Evolutionary conservation across 192 early-diverging fungal species (phyloP).

Genomic region (Entomortierella chlamydospora): DNA sequence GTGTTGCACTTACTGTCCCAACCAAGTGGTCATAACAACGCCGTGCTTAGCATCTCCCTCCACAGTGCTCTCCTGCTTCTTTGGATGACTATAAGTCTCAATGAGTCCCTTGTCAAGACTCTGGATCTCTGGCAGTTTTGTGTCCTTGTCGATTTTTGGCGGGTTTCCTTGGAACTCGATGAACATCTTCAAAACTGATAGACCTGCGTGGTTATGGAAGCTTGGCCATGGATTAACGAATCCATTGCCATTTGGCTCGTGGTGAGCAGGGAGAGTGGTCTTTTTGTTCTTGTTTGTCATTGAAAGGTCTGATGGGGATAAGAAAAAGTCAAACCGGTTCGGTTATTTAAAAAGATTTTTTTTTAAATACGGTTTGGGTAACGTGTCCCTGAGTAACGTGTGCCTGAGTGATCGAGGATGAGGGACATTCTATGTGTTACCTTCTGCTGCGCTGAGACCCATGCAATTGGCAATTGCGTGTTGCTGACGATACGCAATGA

Average conservation of each 20-base stretch:
- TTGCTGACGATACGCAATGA: constrained; percentile 6
- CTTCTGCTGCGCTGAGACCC: not conserved
- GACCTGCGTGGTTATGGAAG: constrained; percentile 42
- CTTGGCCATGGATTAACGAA: constrained; percentile 78
- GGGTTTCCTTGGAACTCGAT: constrained; percentile 20
- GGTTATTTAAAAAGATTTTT: not conserved
- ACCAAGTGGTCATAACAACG: constrained; percentile 26
- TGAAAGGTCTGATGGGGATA: not conserved
- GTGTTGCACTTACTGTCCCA: constrained; percentile 45
- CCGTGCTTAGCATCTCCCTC: not conserved
- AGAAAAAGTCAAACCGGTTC: not conserved
- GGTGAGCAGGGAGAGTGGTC: constrained; percentile 56
- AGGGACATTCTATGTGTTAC: not conserved
- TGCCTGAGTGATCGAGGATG: not conserved
- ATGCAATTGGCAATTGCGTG: constrained; percentile 1
- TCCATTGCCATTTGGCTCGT: constrained; percentile 62
- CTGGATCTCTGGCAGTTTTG: constrained; percentile 30
- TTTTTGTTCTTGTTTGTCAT: not conserved
- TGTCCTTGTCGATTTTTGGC: constrained; percentile 5
- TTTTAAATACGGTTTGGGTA: not conserved
- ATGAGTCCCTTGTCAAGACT: constrained; percentile 36
- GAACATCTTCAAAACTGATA: constrained; percentile 6
- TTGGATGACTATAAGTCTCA: constrained; percentile 27
- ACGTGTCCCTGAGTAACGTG: not conserved
- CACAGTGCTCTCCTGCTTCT: constrained; percentile 3